Base-by-base conservation (phyloP, 768 basidiomycete species). In the Trametes coccinea region DNA sequence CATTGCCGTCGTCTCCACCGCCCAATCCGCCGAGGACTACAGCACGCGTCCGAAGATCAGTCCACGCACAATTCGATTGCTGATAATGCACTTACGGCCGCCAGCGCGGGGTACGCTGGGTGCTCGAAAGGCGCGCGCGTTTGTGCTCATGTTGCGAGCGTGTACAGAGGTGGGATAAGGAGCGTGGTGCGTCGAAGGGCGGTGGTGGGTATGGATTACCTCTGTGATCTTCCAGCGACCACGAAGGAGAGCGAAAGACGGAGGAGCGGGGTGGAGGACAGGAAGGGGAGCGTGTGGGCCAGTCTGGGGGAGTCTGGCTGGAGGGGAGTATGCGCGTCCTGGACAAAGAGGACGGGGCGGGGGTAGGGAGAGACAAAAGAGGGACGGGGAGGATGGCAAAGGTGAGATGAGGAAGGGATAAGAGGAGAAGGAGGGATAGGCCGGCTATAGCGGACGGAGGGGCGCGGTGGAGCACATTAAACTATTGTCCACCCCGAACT, bases 191-290 rank as follows among this genome's bases (percentile, higher is more conserved):
- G 54, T 61, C 41, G 56, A 34, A 37, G 34, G 34, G 31, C 54
- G 47, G 22, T 2, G 55, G 40, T 2, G 55, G 40, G 51, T 43
- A 57, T 46, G 34, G 48, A 22, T 11, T 5, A 60, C 61, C 61
- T 64, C 66, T 47, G 59, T 53, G 52, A 61, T 52, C 66, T 67
- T 56, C 66, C 66, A 60, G 68, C 64, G 66, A 66, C 66, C 57
- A 61, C 44, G 53, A 61, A 53, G 57, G 57, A 59, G 48, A 49
- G n/a, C 30, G 29, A 43, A 34, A 34, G 27, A 40, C 6, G 39
- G 40, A 27, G 39, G 43, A 50, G 29, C 48, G 47, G 30, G 46
- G 56, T 13, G 48, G 27, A 9, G 30, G 27, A 14, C 11, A 11
- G 16, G 53, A 49, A 59, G 47, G 50, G 6, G 46, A 27, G 30